Percentiles rank a stretch among this genome's conserved stretches.
These are phyloP conservation scores for Cymbopogon flexuosus DNA, from an alignment of 202 grass and related monocot species.

Conservation along the genomic window DNA sequence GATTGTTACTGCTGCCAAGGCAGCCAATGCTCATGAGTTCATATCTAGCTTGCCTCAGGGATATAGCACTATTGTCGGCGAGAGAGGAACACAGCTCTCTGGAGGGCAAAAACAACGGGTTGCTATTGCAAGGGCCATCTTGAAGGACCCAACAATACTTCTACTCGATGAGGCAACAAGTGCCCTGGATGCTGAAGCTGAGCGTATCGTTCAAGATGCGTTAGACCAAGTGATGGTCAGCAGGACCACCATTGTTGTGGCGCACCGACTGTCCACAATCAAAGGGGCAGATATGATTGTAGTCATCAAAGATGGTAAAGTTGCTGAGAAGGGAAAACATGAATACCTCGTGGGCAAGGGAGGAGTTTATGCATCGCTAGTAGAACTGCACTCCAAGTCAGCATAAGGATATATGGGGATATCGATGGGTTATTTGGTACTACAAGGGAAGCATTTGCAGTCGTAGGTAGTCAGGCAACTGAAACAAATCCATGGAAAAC, in stretches of 20 bases:
- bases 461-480: neutral
- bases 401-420: neutral
- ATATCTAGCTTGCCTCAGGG: slow-evolving; percentile 79
- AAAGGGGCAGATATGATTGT: slow-evolving; percentile 63
- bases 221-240: slow-evolving; percentile 48
- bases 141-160: slow-evolving; percentile 77
- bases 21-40: slow-evolving; percentile 74
- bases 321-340: slow-evolving; percentile 68
- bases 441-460: neutral
- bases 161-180: slow-evolving; percentile 79
- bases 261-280: slow-evolving; percentile 69
- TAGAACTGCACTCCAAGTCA: slow-evolving; percentile 48
- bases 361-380: slow-evolving; percentile 60
- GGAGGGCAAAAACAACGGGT: slow-evolving; percentile 78
- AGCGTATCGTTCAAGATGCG: slow-evolving; percentile 66
- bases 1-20: slow-evolving; percentile 46
- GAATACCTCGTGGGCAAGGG: slow-evolving; percentile 46
- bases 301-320: slow-evolving; percentile 58
- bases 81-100: slow-evolving; percentile 78
- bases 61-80: slow-evolving; percentile 62
- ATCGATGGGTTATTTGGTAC: neutral
- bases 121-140: slow-evolving; percentile 72
- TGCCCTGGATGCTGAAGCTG: slow-evolving; percentile 73
- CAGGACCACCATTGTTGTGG: slow-evolving; percentile 61
- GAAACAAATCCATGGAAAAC: neutral